Evolutionary conservation across 345 rosid species (phyloP), one percentile per base, ranked within the genome.

Genomic region (Populus euphratica): DNA sequence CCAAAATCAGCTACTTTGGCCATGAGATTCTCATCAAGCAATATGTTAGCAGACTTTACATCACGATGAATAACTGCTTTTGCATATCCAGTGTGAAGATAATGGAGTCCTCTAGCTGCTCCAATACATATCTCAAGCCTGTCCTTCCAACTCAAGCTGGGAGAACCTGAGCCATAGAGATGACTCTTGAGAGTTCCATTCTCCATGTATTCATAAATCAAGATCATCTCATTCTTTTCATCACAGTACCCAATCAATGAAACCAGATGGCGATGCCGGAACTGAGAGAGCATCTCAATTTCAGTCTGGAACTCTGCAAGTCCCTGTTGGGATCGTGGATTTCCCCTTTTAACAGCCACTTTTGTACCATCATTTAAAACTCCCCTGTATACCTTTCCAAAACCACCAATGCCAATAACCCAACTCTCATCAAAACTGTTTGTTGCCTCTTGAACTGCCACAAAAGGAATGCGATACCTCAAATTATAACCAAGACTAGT

Each of bases 1-100:
- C 98, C 97, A 73, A 94, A 92, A 83, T 82, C 83, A 23, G 83
- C 80, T 36, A 81, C 83, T 47, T 81, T 81, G 49, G 83, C 80
- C 79, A 77, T 77, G 76, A 75, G 67, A 70, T 75, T 70, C 56
- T 76, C 83, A 71, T 80, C 83, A 38, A 80, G 79, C 29, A 81
- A 77, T 50, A 81, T 81, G 50, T 81, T 81, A 13, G 83, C 80
- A 20, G 83, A 76, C 80, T 81, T 81, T 8, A 81, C 83, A 77
- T 81, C 83, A 23, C 83, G 83, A 61, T 81, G 80, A 47, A 81
- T 81, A 63, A 81, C 77, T 13, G 83, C 77, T 72, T 81, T 76
- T 47, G 80, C 80, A 18, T 76, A 67, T 62, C 80, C 80, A 44
- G 83, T 76, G 54, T 81, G 83, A 49, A 81, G 83, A 62, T 81